Evolutionary conservation across 2,329 filamentous ascomycete species (phyloP).

Genomic region (Aspergillus quadrilineatus): DNA sequence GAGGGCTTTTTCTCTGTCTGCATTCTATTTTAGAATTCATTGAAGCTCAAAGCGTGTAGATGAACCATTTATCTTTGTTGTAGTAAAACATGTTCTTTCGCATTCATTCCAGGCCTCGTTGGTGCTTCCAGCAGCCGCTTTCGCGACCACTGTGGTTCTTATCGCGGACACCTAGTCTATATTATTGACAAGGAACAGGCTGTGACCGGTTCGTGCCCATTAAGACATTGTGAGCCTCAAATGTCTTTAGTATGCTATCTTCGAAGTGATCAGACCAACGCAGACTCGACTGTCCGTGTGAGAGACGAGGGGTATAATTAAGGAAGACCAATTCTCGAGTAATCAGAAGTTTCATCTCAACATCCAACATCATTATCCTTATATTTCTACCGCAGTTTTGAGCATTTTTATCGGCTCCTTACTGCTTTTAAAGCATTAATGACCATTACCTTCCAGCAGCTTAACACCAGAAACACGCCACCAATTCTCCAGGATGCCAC

Average conservation of each 20-base stretch:
- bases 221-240: neutral
- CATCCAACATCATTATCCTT: neutral
- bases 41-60: neutral
- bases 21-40: constrained; percentile 3
- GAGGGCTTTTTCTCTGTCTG: neutral
- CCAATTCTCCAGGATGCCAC: neutral
- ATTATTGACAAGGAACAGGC: neutral
- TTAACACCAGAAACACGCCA: neutral
- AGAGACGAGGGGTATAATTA: neutral
- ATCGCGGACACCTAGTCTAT: neutral
- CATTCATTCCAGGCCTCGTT: neutral
- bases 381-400: neutral
- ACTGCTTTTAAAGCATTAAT: too few species aligned
- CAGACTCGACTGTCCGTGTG: neutral
- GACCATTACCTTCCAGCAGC: neutral
- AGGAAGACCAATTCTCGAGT: neutral
- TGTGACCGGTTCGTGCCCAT: neutral
- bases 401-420: too few species aligned
- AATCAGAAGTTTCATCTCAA: neutral
- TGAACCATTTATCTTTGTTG: neutral
- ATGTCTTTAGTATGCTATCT: neutral
- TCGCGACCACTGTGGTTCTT: neutral
- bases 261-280: neutral
- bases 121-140: neutral
- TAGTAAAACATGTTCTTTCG: neutral